Evolutionary conservation across 306 rosid genomes (phyloP).

Genomic region (Corylus heterophylla): DNA sequence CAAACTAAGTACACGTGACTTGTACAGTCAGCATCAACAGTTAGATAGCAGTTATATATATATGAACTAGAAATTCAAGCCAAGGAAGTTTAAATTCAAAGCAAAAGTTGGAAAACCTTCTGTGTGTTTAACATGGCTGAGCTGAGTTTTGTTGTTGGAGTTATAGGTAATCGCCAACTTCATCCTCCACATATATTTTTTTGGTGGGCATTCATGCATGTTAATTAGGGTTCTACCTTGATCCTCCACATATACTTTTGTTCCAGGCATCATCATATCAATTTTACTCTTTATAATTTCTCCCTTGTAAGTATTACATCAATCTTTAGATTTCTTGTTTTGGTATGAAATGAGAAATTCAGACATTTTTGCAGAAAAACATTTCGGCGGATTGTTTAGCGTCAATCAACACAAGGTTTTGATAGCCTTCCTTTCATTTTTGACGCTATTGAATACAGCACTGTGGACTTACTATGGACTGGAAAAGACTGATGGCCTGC

Average conservation of each 20-base stretch:
- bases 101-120: not conserved
- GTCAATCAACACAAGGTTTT: constrained; percentile 43
- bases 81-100: not conserved
- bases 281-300: constrained; percentile 35
- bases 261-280: constrained; percentile 44
- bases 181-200: not conserved
- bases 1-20: too few relatives aligned
- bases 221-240: not conserved
- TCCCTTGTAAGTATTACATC: constrained; percentile 38
- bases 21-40: too few relatives aligned
- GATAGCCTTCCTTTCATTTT: constrained; percentile 44
- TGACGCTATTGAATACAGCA: constrained; percentile 35
- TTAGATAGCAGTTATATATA: too few relatives aligned
- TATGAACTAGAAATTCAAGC: not conserved
- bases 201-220: not conserved
- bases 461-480: constrained; percentile 44
- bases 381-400: constrained; percentile 34
- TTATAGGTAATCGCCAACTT: constrained; percentile 28
- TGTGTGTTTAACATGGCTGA: not conserved
- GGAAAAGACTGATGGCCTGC: not conserved
- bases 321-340: constrained; percentile 30
- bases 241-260: not conserved
- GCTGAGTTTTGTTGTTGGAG: constrained; percentile 27
- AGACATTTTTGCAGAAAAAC: constrained; percentile 4
- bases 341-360: too few relatives aligned